Evolutionary conservation across 202 grass and related monocot species (phyloP), one percentile per base, ranked within the genome.

Genomic region (Zizania palustris): DNA sequence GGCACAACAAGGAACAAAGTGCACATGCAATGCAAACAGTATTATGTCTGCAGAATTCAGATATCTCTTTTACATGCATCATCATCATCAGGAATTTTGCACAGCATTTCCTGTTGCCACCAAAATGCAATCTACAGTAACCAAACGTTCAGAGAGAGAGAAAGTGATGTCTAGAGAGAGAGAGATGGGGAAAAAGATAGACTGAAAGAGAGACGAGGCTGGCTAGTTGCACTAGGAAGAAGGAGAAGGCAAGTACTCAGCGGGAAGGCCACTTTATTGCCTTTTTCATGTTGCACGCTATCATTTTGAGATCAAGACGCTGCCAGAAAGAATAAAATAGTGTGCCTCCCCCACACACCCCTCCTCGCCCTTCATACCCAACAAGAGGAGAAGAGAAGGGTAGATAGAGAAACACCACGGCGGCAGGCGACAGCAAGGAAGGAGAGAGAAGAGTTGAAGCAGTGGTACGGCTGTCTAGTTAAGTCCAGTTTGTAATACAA

Each of bases 231-330:
- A 57, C 41, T 2, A 73, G 50, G 50, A 65, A 48, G 78, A 82
- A 48, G 36, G 56, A 21, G 65, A 79, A 82, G 81, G 76, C 71
- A 84, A 82, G 85, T 84, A 77, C 67, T 83, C 55, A 51, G 72
- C 61, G 51, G 53, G 80, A 81, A 74, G 85, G 85, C 45, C 77
- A 82, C 92, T 95, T 94, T 91, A 80, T 80, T 63, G 72, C 83
- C 91, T 91, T 91, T 94, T 95, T 95, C 89, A 95, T 87, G 86
- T 89, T 89, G 86, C 89, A 91, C 83, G 92, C 92, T 88, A 88
- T 88, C 89, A 87, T 83, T 79, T 77, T 45, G 64, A 85, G 86
- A 92, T 88, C 66, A 85, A 88, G 75, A 91, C 64, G 66, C 67
- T 78, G 81, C 81, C 49, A 63, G 59, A 58, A 63, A 63, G 87